Evolutionary conservation across 2,329 filamentous ascomycete genomes (phyloP), one percentile per base, ranked within the genome.

Genomic region (Sporothrix curviconia): DNA sequence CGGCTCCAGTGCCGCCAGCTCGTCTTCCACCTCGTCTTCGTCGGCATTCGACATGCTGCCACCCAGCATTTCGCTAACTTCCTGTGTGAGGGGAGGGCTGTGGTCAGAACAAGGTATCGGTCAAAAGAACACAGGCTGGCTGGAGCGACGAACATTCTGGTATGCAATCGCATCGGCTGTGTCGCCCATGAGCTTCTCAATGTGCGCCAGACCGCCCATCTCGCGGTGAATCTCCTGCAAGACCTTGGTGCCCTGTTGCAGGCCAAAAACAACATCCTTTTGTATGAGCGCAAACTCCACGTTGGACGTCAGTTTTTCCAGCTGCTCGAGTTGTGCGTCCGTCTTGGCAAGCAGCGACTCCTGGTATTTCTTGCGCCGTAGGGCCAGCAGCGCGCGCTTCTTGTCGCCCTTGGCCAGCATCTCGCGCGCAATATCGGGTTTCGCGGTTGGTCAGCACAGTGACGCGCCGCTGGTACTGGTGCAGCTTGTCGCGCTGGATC

Each of bases 271-370:
- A 37, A 99, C 88, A 75, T 97, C 94, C 75, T 96, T 97, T 71
- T 97, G 92, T 64, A 99, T 94, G 25, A 92, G 82, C 39, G 94
- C 90, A 73, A 99, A 99, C 74, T 99, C 94, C 66, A 99, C 91
- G 69, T 85, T 91, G 56, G 84, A 83, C 8, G 90, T 94, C 64
- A 99, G 77, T 68, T 90, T 85, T 76, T 99, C 92, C 19, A 99
- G 78, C 73, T 96, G 90, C 64, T 89, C 90, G n/a, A 99, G 82
- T 75, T 97, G 92, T 57, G 84, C 83, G 73, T 99, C 92, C 12
- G 92, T 96, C 76, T 95, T 92, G 60, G 82, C 79, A 12, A 97
- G 80, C 22, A 97, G 80, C 25, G 89, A 86, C 71, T 97, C 89
- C 71, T 99, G 94, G 78, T 96, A 97, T 72, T 97, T 99, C 75